A percentile compares a stretch with the other conserved stretches of the same genome.
phyloP scores from a whole-genome alignment of 805 yeast genomes.

The Torulaspora franciscae region DNA sequence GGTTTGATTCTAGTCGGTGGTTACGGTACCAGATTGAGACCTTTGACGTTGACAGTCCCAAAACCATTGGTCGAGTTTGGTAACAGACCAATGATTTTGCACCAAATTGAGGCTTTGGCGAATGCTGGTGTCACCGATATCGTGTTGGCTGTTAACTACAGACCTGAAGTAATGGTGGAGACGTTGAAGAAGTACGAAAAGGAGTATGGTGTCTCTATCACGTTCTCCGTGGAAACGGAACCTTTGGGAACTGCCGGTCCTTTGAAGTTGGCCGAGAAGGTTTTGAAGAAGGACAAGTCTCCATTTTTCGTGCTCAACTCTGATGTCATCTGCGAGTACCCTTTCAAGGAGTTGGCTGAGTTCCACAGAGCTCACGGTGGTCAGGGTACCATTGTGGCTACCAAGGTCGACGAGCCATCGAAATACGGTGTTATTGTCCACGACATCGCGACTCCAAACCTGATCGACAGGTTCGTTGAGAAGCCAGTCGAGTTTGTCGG shows the following conservation, averaged over 20 bases:
- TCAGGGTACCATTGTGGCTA: conserved; percentile 97
- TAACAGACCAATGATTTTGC: conserved; percentile 98
- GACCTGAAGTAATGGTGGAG: conserved; percentile 98
- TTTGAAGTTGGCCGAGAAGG: conserved; percentile 89
- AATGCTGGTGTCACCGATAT: conserved; percentile 98
- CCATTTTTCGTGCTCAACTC: conserved; percentile 98
- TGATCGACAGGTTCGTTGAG: conserved; percentile 97
- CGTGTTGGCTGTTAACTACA: conserved; percentile 96
- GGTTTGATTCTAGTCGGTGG: conserved; percentile 98
- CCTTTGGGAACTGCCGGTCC: conserved; percentile 99
- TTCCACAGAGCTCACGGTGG: conserved; percentile 97
- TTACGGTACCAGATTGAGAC: conserved; percentile 99
- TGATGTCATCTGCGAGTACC: conserved; percentile 98
- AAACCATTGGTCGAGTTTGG: conserved; percentile 97
- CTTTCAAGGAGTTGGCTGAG: conserved; percentile 83
- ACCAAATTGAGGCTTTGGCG: conserved; percentile 97
- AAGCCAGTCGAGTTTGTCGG: conserved; percentile 99
- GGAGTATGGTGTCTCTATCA: conserved; percentile 89
- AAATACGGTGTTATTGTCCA: conserved; percentile 99
- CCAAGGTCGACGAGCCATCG: conserved; percentile 99
- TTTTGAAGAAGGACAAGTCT: conserved; percentile 87
- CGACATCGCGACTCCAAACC: conserved; percentile 89
- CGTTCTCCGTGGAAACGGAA: conserved; percentile 98
- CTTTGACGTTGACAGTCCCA: conserved; percentile 89
- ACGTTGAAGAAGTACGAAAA: conserved; percentile 91